Evolutionary conservation across 768 basidiomycete genomes (phyloP).

Genomic region (Russula brevipes): DNA sequence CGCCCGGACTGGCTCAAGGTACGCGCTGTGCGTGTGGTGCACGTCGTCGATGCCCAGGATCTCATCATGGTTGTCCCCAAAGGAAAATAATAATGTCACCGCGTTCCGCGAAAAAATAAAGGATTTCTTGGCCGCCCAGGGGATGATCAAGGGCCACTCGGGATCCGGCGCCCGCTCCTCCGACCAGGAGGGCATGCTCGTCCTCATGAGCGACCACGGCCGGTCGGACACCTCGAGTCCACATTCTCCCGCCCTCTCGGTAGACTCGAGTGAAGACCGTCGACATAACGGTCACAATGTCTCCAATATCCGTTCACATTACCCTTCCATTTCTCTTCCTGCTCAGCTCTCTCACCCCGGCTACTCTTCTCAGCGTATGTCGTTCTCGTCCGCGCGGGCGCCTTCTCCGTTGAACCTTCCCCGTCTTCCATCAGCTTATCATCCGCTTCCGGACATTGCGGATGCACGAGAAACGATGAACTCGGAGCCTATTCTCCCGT

Average conservation of each 20-base stretch:
- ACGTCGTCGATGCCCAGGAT: background rate
- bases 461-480: constrained; percentile 20
- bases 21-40: constrained; percentile 30
- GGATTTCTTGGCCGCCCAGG: constrained; percentile 69
- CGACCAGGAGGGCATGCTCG: constrained; percentile 54
- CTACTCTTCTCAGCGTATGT: constrained; percentile 22
- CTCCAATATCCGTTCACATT: constrained; percentile 33
- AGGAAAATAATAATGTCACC: constrained; percentile 67
- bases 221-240: constrained; percentile 34
- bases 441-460: constrained; percentile 19
- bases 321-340: constrained; percentile 24
- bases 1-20: constrained; percentile 84
- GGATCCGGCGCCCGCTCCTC: constrained; percentile 55
- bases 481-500: constrained; percentile 24
- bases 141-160: constrained; percentile 87
- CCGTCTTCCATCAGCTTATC: constrained; percentile 24
- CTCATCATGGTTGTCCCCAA: constrained; percentile 10
- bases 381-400: constrained; percentile 24
- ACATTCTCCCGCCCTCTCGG: constrained; percentile 46
- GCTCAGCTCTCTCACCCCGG: constrained; percentile 24
- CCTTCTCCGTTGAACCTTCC: constrained; percentile 24
- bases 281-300: constrained; percentile 31
- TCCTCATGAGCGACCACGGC: constrained; percentile 41
- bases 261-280: constrained; percentile 39
- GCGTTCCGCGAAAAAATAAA: constrained; percentile 76